Evolutionary conservation across 768 basidiomycete species (phyloP).

Genomic region (Lactarius pseudohatsudake): DNA sequence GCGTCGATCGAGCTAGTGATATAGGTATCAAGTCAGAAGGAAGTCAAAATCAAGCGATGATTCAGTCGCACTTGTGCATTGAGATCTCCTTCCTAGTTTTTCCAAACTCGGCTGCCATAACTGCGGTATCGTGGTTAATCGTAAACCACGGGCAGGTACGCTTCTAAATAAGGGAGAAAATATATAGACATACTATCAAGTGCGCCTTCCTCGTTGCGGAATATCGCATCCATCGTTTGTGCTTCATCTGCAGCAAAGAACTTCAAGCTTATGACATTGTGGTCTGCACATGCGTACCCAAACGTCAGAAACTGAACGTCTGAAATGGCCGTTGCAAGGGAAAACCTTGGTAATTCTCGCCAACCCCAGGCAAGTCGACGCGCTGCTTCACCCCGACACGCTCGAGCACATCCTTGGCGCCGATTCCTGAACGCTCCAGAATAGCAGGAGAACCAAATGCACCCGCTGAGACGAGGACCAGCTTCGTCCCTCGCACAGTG

Average conservation of each 20-base stretch:
- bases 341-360: conserved; percentile 41
- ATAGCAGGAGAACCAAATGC: conserved; percentile 48
- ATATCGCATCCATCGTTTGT: conserved; percentile 29
- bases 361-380: conserved; percentile 43
- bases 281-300: conserved; percentile 17
- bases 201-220: conserved; percentile 20
- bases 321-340: not conserved
- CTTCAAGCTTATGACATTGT: conserved; percentile 23
- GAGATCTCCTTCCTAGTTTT: conserved; percentile 48
- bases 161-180: not conserved
- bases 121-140: conserved; percentile 25
- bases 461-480: conserved; percentile 44
- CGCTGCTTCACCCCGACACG: conserved; percentile 32
- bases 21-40: not conserved
- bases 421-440: conserved; percentile 54
- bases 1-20: conserved; percentile 40
- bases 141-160: not conserved
- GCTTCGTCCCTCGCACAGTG: conserved; percentile 35
- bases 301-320: not conserved
- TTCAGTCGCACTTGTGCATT: conserved; percentile 45
- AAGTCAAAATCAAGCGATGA: not conserved
- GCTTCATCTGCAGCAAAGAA: conserved; percentile 23
- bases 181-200: conserved; percentile 22
- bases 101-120: conserved; percentile 38
- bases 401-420: conserved; percentile 35